Conservation (phyloP, 164 flowering plant genomes). For the Vitis amurensis region DNA sequence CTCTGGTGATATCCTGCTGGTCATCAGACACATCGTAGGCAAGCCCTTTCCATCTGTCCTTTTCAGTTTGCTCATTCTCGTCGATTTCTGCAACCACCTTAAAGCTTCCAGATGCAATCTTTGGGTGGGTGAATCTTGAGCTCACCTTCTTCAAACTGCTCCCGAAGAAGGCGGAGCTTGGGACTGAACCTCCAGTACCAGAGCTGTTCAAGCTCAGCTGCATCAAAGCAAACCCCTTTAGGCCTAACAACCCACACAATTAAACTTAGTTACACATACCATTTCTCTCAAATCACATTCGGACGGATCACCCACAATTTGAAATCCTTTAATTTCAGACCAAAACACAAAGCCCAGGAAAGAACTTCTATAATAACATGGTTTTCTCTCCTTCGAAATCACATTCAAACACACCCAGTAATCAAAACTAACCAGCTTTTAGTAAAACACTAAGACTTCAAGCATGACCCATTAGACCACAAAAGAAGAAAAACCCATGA, state of each 20-base stretch:
- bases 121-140: constrained; percentile 6
- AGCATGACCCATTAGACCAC: too few relatives aligned
- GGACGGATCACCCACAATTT: too few relatives aligned
- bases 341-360: too few relatives aligned
- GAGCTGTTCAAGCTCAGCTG: constrained; percentile 31
- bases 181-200: constrained; percentile 22
- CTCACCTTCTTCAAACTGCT: constrained; percentile 18
- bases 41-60: constrained; percentile 37
- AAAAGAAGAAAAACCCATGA: too few relatives aligned
- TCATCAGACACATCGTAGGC: constrained; percentile 34
- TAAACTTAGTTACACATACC: neutral
- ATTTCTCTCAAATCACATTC: too few relatives aligned
- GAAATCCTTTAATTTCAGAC: too few relatives aligned
- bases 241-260: neutral
- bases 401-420: too few relatives aligned
- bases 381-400: too few relatives aligned
- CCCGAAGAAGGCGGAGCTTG: constrained; percentile 25
- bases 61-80: constrained; percentile 21
- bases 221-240: neutral
- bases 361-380: too few relatives aligned
- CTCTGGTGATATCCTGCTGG: constrained; percentile 41
- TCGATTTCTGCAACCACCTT: constrained; percentile 28
- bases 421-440: too few relatives aligned
- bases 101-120: constrained; percentile 12
- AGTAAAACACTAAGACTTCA: too few relatives aligned